Evolutionary conservation across 2,329 filamentous ascomycete genomes (phyloP).

Genomic region (Fusarium chaquense): DNA sequence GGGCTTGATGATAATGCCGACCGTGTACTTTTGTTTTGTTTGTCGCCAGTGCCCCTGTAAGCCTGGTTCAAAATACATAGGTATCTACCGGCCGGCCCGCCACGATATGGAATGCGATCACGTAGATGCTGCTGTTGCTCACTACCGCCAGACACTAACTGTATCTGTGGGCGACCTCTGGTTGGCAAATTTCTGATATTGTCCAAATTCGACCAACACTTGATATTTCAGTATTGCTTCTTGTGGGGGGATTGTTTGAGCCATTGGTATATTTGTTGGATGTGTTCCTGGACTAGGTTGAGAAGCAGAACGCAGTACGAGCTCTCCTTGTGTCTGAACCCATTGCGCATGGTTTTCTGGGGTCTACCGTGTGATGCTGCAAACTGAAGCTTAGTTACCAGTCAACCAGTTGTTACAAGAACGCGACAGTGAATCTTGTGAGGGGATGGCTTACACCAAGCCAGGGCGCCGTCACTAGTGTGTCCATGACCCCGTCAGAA

Average conservation of each 20-base stretch:
- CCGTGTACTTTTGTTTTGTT: not conserved
- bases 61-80: not conserved
- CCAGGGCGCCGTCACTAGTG: conserved; percentile 48
- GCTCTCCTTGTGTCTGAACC: conserved; percentile 3
- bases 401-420: conserved; percentile 21
- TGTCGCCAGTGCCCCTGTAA: not conserved
- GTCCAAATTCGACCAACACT: not conserved
- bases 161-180: not conserved
- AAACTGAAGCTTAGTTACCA: conserved; percentile 34
- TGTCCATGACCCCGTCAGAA: conserved; percentile 34
- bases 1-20: not conserved
- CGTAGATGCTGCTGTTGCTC: conserved; percentile 41
- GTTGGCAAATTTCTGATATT: not conserved
- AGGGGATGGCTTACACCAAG: conserved; percentile 43
- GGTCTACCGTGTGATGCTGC: conserved; percentile 17
- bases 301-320: not conserved
- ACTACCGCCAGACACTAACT: conserved; percentile 24
- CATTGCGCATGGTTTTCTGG: conserved; percentile 18
- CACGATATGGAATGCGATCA: conserved; percentile 37
- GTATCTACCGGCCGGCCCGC: conserved; percentile 5
- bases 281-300: conserved; percentile 5
- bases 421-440: conserved; percentile 36
- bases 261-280: conserved; percentile 20
- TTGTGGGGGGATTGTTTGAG: conserved; percentile 1
- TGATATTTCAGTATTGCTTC: conserved; percentile 11